Evolutionary conservation across 2,329 filamentous ascomycete genomes (phyloP), one percentile per base, ranked within the genome.

Genomic region (Zymoseptoria passerinii): DNA sequence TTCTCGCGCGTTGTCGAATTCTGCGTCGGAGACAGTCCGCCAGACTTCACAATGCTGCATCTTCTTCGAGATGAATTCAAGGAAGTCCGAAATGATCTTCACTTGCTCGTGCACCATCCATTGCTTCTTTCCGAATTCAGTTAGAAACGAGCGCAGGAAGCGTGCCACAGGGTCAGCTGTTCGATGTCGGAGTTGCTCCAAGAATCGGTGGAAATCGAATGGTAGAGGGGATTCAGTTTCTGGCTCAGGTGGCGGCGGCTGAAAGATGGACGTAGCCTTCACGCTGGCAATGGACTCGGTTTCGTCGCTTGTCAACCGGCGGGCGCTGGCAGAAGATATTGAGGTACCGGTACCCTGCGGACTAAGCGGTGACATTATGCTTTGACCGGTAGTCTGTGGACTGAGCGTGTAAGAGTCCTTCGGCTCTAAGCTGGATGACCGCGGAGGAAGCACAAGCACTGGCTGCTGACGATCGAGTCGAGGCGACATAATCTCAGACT

Each of bases 21-120:
- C 94, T 44, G 90, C 90, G 72, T 99, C 94, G 0, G 92, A 95
- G 0, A 97, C 90, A 35, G 94, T 90, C 58, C 89, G 85, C 94
- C 94, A 99, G 2, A 99, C 90, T 62, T 99, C 94, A 70, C 94
- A 99, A 64, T 90, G 83, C 13, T 88, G 90, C 95, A 99, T 99
- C 77, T 97, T 97, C 76, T 96, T 96, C 56, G 89, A 89, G 63
- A 99, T 99, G 69, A 99, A 99, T 50, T 91, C 86, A 52, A 99
- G 78, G 66, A 99, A 99, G 72, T 99, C 95, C 65, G 90, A 85
- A 61, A 99, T 96, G 62, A 99, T 97, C 76, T 99, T 99, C 71
- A 97, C 94, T 73, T 99, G 94, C 75, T 99, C 94, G 72, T 99
- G 94, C 6, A 96, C 94, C 89, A 96, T 95, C 94, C 94, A 99